Evolutionary conservation across 2,329 filamentous ascomycete species (phyloP).

Genomic region (Exophiala dermatitidis): DNA sequence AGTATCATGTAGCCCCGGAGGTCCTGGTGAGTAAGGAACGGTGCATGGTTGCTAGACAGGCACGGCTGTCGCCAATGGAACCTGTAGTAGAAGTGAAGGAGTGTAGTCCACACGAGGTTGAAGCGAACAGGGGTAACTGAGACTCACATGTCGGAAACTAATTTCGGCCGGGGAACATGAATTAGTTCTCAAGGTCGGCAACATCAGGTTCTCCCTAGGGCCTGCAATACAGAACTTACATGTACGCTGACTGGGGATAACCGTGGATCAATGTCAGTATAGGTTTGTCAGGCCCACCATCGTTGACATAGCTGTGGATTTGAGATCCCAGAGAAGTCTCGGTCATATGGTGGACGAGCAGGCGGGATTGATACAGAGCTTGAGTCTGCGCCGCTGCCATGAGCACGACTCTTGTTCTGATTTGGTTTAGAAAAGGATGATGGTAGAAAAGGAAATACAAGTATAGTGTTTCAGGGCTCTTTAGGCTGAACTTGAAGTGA

Average conservation of each 20-base stretch:
- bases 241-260: slow-evolving; percentile 26
- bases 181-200: neutral
- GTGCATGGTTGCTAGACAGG: neutral
- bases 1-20: no score
- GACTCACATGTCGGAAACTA: neutral
- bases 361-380: slow-evolving; percentile 11
- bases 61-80: neutral
- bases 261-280: slow-evolving; percentile 27
- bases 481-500: no score
- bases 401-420: neutral
- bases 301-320: slow-evolving; percentile 23
- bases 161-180: neutral
- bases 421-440: no score
- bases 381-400: slow-evolving; percentile 18
- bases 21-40: neutral
- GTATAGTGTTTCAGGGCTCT: no score
- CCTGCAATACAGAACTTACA: slow-evolving; percentile 7
- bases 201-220: neutral
- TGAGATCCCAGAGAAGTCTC: slow-evolving; percentile 22
- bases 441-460: no score
- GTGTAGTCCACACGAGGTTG: neutral
- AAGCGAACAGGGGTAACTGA: neutral
- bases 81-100: neutral
- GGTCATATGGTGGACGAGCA: slow-evolving; percentile 20
- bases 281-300: slow-evolving; percentile 18